A percentile compares a stretch with the other conserved stretches of the same genome.
These are phyloP conservation scores for Candolleomyces eurysporus DNA, from an alignment of 768 basidiomycete genomes.

Conservation along the genomic window DNA sequence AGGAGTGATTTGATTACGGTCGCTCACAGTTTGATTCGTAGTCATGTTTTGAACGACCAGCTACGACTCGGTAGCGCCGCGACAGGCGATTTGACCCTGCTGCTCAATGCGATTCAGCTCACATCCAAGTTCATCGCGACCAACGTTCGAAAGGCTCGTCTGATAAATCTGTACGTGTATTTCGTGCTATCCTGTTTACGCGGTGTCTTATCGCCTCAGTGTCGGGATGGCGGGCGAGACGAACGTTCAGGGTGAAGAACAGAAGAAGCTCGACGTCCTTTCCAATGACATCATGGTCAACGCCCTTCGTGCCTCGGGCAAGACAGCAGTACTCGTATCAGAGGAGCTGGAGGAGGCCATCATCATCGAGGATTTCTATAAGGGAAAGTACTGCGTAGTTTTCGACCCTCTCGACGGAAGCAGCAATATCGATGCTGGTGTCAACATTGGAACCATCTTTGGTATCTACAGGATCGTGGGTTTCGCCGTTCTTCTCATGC, in stretches of 20 bases:
- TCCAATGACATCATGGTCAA: conserved; percentile 99
- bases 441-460: conserved; percentile 97
- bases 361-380: conserved; percentile 77
- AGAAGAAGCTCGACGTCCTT: conserved; percentile 98
- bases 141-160: conserved; percentile 93
- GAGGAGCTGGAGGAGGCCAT: conserved; percentile 94
- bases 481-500: conserved; percentile 15
- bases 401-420: conserved; percentile 97
- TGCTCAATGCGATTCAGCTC: conserved; percentile 93
- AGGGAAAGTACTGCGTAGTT: conserved; percentile 94
- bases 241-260: conserved; percentile 97
- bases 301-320: conserved; percentile 92
- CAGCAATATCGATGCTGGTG: conserved; percentile 98
- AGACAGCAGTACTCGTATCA: conserved; percentile 94
- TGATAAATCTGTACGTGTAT: conserved; percentile 88
- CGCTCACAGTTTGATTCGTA: conserved; percentile 10
- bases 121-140: conserved; percentile 98
- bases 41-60: conserved; percentile 85
- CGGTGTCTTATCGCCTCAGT: conserved; percentile 37
- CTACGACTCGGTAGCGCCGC: conserved; percentile 77
- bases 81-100: conserved; percentile 90
- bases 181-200: conserved; percentile 2
- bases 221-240: conserved; percentile 95
- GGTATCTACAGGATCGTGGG: conserved; percentile 91
- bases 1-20: neutral